A percentile compares a stretch with the other conserved stretches of the same genome.
Evolutionary conservation across 176 grass and related monocot species (phyloP).

Genomic region (Luzula sylvatica): DNA sequence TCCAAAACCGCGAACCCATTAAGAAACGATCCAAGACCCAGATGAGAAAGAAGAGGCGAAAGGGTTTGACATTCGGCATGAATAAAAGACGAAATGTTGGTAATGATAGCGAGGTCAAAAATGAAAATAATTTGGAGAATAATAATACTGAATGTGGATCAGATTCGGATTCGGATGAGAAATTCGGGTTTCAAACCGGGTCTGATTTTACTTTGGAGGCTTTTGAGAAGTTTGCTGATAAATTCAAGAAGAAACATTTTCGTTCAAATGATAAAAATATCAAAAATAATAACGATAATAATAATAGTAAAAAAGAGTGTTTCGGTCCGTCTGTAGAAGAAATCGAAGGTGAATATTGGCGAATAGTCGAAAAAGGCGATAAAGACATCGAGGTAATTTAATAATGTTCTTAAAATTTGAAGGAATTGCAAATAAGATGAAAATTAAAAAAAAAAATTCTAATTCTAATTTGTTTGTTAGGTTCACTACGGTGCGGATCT

Average conservation of each 20-base stretch:
- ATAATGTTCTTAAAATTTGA: not conserved
- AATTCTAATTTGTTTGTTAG: conserved; percentile 24
- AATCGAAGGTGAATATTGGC: conserved; percentile 98
- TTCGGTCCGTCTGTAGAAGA: conserved; percentile 63
- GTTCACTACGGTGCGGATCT: conserved; percentile 94
- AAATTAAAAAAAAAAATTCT: not conserved
- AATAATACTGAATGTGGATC: conserved; percentile 14
- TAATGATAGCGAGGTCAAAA: conserved; percentile 43
- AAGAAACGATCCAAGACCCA: conserved; percentile 51
- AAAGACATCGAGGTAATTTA: conserved; percentile 76
- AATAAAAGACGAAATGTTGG: conserved; percentile 36
- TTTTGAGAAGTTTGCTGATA: conserved; percentile 56
- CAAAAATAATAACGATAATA: conserved; percentile 30
- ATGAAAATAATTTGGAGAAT: conserved; percentile 31
- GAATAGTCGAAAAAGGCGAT: conserved; percentile 66
- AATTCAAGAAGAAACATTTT: conserved; percentile 75
- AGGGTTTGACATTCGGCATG: conserved; percentile 81
- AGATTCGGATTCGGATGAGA: conserved; percentile 43
- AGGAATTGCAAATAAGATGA: not conserved
- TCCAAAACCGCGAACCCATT: conserved; percentile 72
- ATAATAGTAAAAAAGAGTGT: conserved; percentile 24
- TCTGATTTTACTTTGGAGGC: conserved; percentile 67
- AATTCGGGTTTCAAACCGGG: conserved; percentile 96
- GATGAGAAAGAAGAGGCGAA: conserved; percentile 67
- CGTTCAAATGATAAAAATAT: conserved; percentile 45